A percentile compares a stretch with the other conserved stretches of the same genome.
These are phyloP conservation scores for Schwanniomyces pseudopolymorphus DNA, from an alignment of 805 yeast genomes.

Conservation along the genomic window DNA sequence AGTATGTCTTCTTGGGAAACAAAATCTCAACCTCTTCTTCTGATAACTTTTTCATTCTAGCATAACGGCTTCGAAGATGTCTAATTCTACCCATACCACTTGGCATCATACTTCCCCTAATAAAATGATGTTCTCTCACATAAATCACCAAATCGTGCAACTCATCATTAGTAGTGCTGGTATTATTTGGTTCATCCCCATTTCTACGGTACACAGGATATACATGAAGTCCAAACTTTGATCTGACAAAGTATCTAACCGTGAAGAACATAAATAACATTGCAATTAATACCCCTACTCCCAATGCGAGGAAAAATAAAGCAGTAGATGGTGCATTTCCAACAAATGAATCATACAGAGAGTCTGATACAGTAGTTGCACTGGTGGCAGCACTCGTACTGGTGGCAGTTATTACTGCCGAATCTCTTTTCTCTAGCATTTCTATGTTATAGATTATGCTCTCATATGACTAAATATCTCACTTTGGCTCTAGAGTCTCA, in stretches of 20 bases:
- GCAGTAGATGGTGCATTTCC: constrained; percentile 61
- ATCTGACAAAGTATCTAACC: constrained; percentile 56
- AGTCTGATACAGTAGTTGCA: not conserved
- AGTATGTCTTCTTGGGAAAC: constrained; percentile 58
- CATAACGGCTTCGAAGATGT: constrained; percentile 39
- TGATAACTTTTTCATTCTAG: constrained; percentile 51
- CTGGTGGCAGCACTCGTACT: not conserved
- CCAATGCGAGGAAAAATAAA: constrained; percentile 61
- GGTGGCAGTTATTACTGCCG: not conserved
- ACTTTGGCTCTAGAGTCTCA: not conserved
- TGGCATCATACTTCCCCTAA: constrained; percentile 30
- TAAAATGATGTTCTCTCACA: constrained; percentile 30
- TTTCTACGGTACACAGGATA: constrained; percentile 33
- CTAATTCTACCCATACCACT: constrained; percentile 33
- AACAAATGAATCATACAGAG: constrained; percentile 23
- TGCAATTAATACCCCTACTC: constrained; percentile 61
- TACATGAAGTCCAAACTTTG: constrained; percentile 54
- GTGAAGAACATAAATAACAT: constrained; percentile 58
- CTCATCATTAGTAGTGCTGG: constrained; percentile 17
- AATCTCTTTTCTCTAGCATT: not conserved
- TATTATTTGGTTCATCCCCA: constrained; percentile 10
- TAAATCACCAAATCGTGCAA: constrained; percentile 36
- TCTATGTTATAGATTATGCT: not conserved
- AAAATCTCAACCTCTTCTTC: constrained; percentile 58
- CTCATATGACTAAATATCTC: not conserved